Base-by-base conservation (phyloP, 495 filamentous ascomycete genomes). In the Melanomma pulvis-pyrius region DNA sequence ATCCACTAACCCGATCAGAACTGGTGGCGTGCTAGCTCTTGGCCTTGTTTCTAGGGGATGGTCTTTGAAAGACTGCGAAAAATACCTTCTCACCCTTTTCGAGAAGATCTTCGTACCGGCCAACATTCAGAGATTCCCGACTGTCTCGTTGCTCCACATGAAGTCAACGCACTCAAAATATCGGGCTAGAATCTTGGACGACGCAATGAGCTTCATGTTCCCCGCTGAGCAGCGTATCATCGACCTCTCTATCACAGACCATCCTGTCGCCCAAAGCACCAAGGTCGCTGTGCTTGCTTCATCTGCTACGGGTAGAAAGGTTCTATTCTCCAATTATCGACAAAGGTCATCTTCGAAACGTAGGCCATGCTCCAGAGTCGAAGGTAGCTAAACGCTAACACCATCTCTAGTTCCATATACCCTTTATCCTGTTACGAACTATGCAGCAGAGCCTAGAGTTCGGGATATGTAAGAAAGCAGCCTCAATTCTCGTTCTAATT, bases 21-120 rank as follows among this genome's bases (percentile, higher is more conserved):
- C 66, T 21, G 66, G 66, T 7, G 66, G 60, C 19, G 54, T 63
- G 1, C 19, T 69, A 1, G 59, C 66, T 53, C 55, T 69, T 12
- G 60, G 66, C 9, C 52, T 64, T 46, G 59, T 34, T n/a, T 9
- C 61, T 1, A 29, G 41, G 29, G 61, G 52, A 15, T 69, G 66
- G 66, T 25, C 22, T 29, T 29, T 62, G 1, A 12, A 24, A n/a
- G 36, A 63, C 17, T 63, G 60, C 49, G 52, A 63, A 41, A 6
- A 36, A 46, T 12, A 69, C 41, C 44, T 64, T 1, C 9, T 8
- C 30, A 19, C 13, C 47, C 66, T 69, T 21, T 56, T 53, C 15
- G 22, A 48, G 24, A 52, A 59, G n/a, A 22, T 50, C 0, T 62
- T 62, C 22, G 19, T 25, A 6, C 34, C 6, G 19, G 26, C 48